Evolutionary conservation across 768 basidiomycete species (phyloP).

Genomic region (Amyloporia xantha): DNA sequence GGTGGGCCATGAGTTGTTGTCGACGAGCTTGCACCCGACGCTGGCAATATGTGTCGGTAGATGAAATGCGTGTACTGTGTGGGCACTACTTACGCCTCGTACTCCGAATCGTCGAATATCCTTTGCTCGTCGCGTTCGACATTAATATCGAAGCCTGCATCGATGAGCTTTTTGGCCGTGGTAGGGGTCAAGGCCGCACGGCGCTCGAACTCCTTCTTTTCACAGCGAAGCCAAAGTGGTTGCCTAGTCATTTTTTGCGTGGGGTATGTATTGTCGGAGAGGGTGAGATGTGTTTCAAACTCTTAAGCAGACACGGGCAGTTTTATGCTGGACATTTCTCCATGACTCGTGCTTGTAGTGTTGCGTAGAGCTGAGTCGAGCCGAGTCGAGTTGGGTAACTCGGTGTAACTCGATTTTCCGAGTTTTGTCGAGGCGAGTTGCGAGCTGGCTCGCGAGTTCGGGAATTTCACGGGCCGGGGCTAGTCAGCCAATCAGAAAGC

Average conservation of each 20-base stretch:
- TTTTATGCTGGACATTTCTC: not conserved
- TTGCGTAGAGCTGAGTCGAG: no score
- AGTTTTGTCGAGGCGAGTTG: no score
- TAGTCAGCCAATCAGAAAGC: no score
- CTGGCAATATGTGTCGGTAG: conserved; percentile 33
- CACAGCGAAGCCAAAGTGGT: conserved; percentile 90
- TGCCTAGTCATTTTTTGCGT: conserved; percentile 36
- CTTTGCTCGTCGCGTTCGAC: conserved; percentile 93
- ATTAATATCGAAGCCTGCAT: conserved; percentile 81
- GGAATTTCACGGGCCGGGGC: no score
- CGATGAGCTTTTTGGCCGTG: conserved; percentile 81
- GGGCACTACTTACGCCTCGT: conserved; percentile 65
- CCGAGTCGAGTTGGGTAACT: no score
- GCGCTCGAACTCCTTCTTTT: conserved; percentile 92
- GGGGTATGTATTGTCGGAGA: not conserved
- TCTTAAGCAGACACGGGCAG: not conserved
- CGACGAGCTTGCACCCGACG: conserved; percentile 83
- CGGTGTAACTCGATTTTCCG: no score
- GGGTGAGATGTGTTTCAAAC: not conserved
- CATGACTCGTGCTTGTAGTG: no score
- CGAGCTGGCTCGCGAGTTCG: no score
- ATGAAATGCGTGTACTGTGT: not conserved
- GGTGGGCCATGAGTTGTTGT: conserved; percentile 82
- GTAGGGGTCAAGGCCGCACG: conserved; percentile 91
- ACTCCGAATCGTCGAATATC: conserved; percentile 92